Base-by-base conservation (phyloP, 2,329 filamentous ascomycete genomes). In the Plectosphaerella cucumerina region DNA sequence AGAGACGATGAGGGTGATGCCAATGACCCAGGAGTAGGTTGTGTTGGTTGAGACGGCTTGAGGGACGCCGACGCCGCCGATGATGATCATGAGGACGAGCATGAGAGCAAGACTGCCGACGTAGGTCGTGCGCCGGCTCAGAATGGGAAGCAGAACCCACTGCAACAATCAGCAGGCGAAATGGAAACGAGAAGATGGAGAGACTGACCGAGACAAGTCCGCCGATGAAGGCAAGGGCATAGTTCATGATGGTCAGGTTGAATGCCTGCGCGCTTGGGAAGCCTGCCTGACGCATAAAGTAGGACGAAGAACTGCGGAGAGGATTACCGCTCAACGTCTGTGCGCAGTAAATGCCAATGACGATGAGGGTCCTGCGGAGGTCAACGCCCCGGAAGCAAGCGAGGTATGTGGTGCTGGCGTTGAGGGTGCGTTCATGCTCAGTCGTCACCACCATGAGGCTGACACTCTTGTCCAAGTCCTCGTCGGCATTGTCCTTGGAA, bases 381-480 rank as follows among this genome's bases (percentile, higher is more conserved):
- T 80, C 71, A 12, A 67, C 68, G 23, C 76, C 76, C 14, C 63
- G 63, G 68, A 80, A 79, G 53, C 70, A 73, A 54, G 80, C 75
- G 50, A 58, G 56, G 53, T 77, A 76, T 10, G 47, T 42, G 5
- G 50, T 49, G 5, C 46, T 39, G 33, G 44, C 47, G 12, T 39
- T n/a, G 14, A 49, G 33, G 15, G 35, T 15, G 8, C 43, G 43
- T 18, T 52, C 50, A 17, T 49, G 34, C 18, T 20, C 20, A 3
- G 17, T 20, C 18, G 44, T 46, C 14, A 20, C 17, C 17, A 18
- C 26, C 44, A 46, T 15, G 23, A 46, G 31, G 26, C 17, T 26
- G 9, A 46, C 44, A n/a, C 18, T 46, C n/a, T 46, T 35, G 17
- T 46, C 12, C n/a, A 20, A 12, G 31, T 71, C 66, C 49, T 73